These are phyloP conservation scores for Litchi chinensis DNA, from an alignment of 345 rosid genomes.

Conservation along the genomic window DNA sequence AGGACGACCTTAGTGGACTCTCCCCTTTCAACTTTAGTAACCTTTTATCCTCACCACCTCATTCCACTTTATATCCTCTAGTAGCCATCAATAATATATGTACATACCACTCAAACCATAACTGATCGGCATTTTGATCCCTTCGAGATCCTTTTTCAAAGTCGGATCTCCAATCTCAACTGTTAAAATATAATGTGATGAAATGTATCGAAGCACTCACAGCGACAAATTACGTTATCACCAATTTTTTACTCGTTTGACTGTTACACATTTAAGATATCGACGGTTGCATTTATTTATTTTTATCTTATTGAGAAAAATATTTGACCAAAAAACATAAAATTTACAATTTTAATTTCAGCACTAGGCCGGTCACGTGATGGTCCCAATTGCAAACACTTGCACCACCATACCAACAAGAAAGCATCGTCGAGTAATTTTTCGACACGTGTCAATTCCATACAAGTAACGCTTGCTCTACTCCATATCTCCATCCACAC, in stretches of 20 bases:
- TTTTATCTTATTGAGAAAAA: too few species aligned
- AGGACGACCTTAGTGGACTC: neutral
- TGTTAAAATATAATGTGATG: too few species aligned
- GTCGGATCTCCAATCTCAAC: too few species aligned
- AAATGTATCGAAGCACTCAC: too few species aligned
- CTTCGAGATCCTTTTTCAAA: too few species aligned
- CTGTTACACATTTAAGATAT: too few species aligned
- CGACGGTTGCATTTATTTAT: too few species aligned
- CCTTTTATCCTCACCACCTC: neutral
- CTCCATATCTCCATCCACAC: neutral
- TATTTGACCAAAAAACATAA: too few species aligned
- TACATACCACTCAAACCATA: neutral
- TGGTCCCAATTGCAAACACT: neutral
- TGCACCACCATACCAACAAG: neutral
- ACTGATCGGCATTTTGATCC: neutral
- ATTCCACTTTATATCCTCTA: neutral
- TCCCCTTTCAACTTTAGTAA: neutral
- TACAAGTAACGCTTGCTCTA: neutral
- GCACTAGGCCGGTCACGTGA: neutral
- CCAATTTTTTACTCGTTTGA: too few species aligned
- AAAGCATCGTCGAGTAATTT: neutral
- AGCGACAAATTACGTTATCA: too few species aligned
- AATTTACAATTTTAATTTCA: too few species aligned
- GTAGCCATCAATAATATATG: neutral
- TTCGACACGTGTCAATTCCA: neutral